Base-by-base conservation (phyloP, 257 asterid genomes). In the Knoxia roxburghii region DNA sequence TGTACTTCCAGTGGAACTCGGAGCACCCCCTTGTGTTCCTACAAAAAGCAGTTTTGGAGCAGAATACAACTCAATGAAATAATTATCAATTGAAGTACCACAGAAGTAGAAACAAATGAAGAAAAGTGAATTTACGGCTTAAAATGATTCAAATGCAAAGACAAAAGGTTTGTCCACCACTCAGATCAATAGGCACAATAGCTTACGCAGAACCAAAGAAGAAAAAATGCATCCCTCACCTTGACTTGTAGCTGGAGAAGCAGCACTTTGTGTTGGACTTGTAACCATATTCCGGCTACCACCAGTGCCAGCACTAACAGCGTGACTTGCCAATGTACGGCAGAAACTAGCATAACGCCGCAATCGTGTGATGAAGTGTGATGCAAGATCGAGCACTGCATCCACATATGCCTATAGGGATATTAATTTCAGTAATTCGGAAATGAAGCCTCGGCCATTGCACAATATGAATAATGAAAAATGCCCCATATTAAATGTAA, bases 341-440 rank as follows among this genome's bases (percentile, higher is more conserved):
- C 99, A 94, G 82, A 94, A 94, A 82, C 99, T 94, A 75, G 99
- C 99, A 72, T 94, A 94, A 70, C 99, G 97, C n/a, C 99, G 83
- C 78, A 94, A 73, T 41, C 99, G 90, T 10, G 99, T 94, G 79
- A 94, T 90, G 75, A 94, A 94, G 81, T 94, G 99, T 61, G 99
- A 94, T 27, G 99, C 99, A 53, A 94, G 82, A 87, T 94, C 99
- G 58, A 94, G 99, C 59, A 94, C 95, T 3, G 97, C 99, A 72
- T 94, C 99, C 64, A 90, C 99, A 76, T 90, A 94, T 52, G 96
- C 97, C 99, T 93, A 88, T 75, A 37, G 41, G 41, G 9, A 37
- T 37, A 37, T 37, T 4, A 37, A 37, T 37, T 9, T 37, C 41
- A 37, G 41, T n/a, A n/a, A n/a, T n/a, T n/a, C n/a, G n/a, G n/a